These are phyloP conservation scores for Exophiala sideris DNA, from an alignment of 2,329 filamentous ascomycete genomes.

Conservation along the genomic window DNA sequence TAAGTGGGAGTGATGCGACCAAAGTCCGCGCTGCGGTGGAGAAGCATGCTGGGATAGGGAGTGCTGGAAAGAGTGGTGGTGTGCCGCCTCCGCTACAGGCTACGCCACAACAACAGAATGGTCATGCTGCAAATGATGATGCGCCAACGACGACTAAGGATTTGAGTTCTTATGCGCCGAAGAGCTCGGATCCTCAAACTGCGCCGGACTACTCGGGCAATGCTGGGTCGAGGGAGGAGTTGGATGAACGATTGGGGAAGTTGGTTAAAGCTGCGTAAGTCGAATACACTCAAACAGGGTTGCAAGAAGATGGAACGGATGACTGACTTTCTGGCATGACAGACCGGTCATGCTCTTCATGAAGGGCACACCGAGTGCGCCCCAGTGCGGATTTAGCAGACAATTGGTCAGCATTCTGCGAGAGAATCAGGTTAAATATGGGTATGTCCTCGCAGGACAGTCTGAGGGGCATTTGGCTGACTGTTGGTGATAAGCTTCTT, in stretches of 20 bases:
- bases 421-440: conserved; percentile 89
- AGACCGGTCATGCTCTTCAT: conserved; percentile 90
- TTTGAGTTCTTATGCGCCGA: conserved; percentile 46
- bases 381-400: conserved; percentile 89
- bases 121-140: conserved; percentile 21
- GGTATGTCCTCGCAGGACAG: conserved; percentile 12
- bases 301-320: background rate
- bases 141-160: conserved; percentile 36
- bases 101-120: conserved; percentile 34
- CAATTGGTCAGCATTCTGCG: conserved; percentile 83
- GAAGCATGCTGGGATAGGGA: conserved; percentile 61
- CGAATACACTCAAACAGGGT: background rate
- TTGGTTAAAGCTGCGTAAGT: conserved; percentile 84
- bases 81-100: conserved; percentile 41
- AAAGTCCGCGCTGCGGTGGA: conserved; percentile 85
- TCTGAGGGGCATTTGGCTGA: background rate
- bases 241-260: conserved; percentile 74
- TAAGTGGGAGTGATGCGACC: conserved; percentile 84
- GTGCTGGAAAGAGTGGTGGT: conserved; percentile 34
- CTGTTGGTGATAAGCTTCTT: conserved; percentile 65
- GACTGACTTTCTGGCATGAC: conserved; percentile 1
- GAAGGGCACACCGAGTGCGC: conserved; percentile 87
- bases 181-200: conserved; percentile 40
- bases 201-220: conserved; percentile 48
- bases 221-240: conserved; percentile 71